Conservation (phyloP, 495 filamentous ascomycete species). For the Pyrenula massariospora region DNA sequence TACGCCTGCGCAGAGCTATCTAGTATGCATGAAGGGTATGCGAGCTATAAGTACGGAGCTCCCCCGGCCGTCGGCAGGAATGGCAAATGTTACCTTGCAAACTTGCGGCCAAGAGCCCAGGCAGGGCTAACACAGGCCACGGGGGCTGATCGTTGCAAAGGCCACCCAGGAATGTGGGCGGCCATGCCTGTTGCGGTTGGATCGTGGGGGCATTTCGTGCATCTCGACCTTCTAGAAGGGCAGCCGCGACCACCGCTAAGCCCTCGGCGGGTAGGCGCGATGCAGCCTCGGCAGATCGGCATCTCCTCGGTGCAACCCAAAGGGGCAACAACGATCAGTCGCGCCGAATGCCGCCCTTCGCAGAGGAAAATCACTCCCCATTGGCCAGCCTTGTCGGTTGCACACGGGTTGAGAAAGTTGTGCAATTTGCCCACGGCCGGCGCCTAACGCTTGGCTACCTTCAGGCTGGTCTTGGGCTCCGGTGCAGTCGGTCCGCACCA, state of each 20-base stretch:
- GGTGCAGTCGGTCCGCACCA: not conserved
- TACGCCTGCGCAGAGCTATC: not conserved
- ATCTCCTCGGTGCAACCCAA: not conserved
- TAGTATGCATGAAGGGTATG: not conserved
- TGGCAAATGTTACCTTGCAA: not conserved
- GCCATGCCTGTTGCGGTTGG: too few species aligned
- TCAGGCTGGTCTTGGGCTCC: not conserved
- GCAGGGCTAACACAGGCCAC: not conserved
- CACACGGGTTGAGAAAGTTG: not conserved
- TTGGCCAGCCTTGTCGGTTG: not conserved
- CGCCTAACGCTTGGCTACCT: not conserved
- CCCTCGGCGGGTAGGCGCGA: not conserved
- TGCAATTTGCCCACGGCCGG: not conserved
- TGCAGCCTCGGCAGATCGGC: too few species aligned
- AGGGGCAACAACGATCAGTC: too few species aligned
- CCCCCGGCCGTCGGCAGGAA: not conserved
- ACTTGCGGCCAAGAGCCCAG: not conserved
- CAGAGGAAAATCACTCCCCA: not conserved
- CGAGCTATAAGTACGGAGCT: too few species aligned
- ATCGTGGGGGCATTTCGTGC: too few species aligned
- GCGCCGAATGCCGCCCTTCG: too few species aligned
- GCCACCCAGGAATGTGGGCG: not conserved
- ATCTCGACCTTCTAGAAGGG: not conserved
- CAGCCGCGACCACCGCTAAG: not conserved
- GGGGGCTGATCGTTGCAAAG: not conserved